phyloP scores from a whole-genome alignment of 2,329 filamentous ascomycete genomes.

The Colletotrichum lupini region DNA sequence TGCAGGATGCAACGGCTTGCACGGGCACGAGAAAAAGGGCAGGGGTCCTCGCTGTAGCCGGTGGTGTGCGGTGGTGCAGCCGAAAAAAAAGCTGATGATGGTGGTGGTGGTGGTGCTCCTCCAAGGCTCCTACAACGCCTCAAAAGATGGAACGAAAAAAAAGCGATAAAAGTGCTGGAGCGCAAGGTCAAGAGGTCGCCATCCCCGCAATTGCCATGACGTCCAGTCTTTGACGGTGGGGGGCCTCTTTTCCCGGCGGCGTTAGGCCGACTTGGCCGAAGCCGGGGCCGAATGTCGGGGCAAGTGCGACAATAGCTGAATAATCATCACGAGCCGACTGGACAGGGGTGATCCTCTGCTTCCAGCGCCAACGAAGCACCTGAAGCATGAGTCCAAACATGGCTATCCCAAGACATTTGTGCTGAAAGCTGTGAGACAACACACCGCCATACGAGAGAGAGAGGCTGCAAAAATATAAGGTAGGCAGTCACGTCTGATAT shows the following conservation, averaged over 20 bases:
- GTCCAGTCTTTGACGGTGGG: slow-evolving; percentile 20
- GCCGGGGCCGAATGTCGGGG: slow-evolving; percentile 32
- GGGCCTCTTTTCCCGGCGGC: slow-evolving; percentile 23
- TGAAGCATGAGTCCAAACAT: slow-evolving; percentile 4
- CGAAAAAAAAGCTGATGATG: not conserved
- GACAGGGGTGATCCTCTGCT: slow-evolving; percentile 17
- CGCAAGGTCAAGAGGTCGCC: slow-evolving; percentile 11
- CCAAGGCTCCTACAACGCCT: not conserved
- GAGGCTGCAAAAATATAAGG: not conserved
- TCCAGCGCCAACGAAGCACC: slow-evolving; percentile 19
- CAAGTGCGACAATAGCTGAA: slow-evolving; percentile 24
- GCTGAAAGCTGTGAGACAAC: not conserved
- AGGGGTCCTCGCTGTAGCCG: slow-evolving; percentile 28
- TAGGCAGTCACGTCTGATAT: not conserved
- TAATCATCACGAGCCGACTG: slow-evolving; percentile 16
- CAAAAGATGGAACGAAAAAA: not conserved
- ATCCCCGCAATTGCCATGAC: slow-evolving; percentile 4
- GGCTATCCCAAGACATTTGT: slow-evolving; percentile 13
- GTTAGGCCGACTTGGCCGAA: slow-evolving; percentile 31
- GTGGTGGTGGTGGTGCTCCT: not conserved
- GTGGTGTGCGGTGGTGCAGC: slow-evolving; percentile 9
- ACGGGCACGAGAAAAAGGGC: not conserved
- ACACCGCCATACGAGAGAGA: not conserved
- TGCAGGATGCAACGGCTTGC: not conserved
- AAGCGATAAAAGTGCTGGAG: not conserved